A percentile compares a stretch with the other conserved stretches of the same genome.
Conservation (phyloP, 2,329 filamentous ascomycete species). For the Bipolaris sorokiniana region DNA sequence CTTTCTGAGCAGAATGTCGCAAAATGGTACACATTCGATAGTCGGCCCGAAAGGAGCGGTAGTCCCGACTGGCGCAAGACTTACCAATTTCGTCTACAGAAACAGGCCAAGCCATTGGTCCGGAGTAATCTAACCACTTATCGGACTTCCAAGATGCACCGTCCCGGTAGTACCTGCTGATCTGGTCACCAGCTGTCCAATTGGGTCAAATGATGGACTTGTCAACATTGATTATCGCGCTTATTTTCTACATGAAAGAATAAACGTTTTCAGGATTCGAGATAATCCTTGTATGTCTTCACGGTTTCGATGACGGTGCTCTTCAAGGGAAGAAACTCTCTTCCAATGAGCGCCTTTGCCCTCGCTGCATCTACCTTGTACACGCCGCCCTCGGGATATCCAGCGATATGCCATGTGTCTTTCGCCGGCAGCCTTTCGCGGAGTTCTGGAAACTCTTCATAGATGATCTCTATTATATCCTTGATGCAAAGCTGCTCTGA, state of each 20-base stretch:
- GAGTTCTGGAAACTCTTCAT: conserved; percentile 59
- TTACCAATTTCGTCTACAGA: neutral
- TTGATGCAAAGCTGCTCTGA: conserved; percentile 62
- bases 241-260: neutral
- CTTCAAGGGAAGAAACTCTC: neutral
- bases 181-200: neutral
- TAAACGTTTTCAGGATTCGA: neutral
- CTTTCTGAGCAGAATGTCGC: neutral
- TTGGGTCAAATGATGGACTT: neutral
- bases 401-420: neutral
- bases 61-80: neutral
- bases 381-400: neutral
- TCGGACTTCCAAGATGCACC: neutral
- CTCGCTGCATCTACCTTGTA: neutral
- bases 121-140: neutral
- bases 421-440: conserved; percentile 50
- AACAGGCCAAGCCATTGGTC: neutral
- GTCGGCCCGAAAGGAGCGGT: neutral
- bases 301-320: neutral
- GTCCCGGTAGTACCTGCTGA: neutral
- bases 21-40: neutral
- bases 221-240: neutral
- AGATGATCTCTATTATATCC: conserved; percentile 60
- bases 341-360: neutral
- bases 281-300: neutral